Base-by-base conservation (phyloP, 1,139 yeast species). In the Blastobotrys apis region DNA sequence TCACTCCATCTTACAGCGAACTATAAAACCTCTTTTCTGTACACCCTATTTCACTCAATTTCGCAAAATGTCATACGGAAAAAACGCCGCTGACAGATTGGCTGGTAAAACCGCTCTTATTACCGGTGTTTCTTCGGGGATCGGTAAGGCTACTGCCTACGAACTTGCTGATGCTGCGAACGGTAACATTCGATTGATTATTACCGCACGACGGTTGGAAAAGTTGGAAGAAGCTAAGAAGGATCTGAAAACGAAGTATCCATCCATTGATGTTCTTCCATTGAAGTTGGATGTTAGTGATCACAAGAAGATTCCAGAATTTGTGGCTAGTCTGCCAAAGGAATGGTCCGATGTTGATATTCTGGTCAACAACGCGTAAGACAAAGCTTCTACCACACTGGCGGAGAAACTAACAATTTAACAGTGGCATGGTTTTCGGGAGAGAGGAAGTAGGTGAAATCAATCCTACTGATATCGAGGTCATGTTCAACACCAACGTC, bases 61-160 rank as follows among this genome's bases (percentile, higher is more conserved):
- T n/a, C n/a, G 36, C 31, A 44, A 32, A 33, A 46, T 46, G 49
- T 43, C 49, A 13, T 77, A 69, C 68, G 82, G 81, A 51, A 43
- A 68, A 13, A 69, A 66, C 54, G 83, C 83, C 42, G 79, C 80
- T 27, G 74, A 74, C 51, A 71, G 92, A 59, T 67, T 83, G 41
- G 77, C 80, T 23, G 74, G 77, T 48, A 80, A 81, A 58, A 72
- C 74, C 27, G 69, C 79, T 30, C 72, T 84, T 31, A 74, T 83
- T 57, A 83, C 92, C 15, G 92, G 92, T 25, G 90, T 90, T 15
- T 78, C 85, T 29, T 75, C 86, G 3, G 90, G 90, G 10, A 84
- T 84, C 56, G 94, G 94, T 25, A 74, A 75, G 57, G 88, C 92
- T 20, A 81, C 88, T 10, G 94, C 94, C 2, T 58, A 68, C 30